Percentiles rank a stretch among this genome's conserved stretches.
phyloP scores from a whole-genome alignment of 2,329 filamentous ascomycete genomes.

The Westerdykella ornata region DNA sequence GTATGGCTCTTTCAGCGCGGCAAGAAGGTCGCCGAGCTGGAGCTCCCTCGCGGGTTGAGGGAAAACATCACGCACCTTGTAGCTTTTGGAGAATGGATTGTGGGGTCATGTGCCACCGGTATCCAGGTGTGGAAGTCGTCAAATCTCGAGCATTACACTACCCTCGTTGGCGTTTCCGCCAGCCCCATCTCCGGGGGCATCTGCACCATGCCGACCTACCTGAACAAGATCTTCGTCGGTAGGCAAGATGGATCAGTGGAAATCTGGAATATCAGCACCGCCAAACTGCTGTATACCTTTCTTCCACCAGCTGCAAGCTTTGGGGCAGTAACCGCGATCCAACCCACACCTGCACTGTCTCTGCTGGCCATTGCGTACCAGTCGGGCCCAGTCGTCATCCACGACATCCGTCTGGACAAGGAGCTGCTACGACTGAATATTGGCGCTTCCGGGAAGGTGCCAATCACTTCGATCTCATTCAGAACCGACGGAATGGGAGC shows the following conservation, averaged over 20 bases:
- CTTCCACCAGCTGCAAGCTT: conserved; percentile 64
- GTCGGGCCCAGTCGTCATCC: conserved; percentile 69
- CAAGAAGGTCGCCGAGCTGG: conserved; percentile 71
- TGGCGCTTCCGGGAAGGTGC: conserved; percentile 53
- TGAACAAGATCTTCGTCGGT: conserved; percentile 93
- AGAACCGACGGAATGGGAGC: conserved; percentile 83
- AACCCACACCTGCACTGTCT: conserved; percentile 76
- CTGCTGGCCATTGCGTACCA: conserved; percentile 83
- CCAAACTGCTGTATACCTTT: conserved; percentile 84
- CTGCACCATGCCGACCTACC: conserved; percentile 83
- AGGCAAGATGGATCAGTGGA: conserved; percentile 83
- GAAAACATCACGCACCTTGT: conserved; percentile 72
- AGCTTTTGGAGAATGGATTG: conserved; percentile 84
- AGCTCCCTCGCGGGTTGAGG: conserved; percentile 56
- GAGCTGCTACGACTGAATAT: conserved; percentile 62
- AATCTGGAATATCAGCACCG: conserved; percentile 95
- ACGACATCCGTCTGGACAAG: conserved; percentile 74
- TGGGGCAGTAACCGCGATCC: conserved; percentile 78
- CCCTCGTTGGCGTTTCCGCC: conserved; percentile 56
- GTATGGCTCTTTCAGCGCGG: conserved; percentile 91
- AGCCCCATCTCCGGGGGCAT: conserved; percentile 70
- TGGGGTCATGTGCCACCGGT: conserved; percentile 67
- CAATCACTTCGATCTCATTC: conserved; percentile 80
- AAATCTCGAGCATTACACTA: conserved; percentile 84
- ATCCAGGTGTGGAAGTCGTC: conserved; percentile 85